Evolutionary conservation across 371 early-diverging fungal genomes (phyloP).

Genomic region (Chytridium lagenaria): DNA sequence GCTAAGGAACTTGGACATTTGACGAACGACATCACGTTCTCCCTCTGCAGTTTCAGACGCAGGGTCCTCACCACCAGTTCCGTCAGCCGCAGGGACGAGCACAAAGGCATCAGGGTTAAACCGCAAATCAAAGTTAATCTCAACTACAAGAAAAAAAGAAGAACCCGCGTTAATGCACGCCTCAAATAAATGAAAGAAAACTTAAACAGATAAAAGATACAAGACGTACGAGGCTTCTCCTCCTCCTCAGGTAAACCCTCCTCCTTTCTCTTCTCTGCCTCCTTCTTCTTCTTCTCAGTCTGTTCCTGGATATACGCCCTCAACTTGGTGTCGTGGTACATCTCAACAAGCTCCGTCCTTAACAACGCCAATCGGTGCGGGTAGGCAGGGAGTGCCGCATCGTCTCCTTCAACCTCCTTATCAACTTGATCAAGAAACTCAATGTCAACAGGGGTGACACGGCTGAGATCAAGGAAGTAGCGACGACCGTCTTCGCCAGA

Average conservation of each 20-base stretch:
- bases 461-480: conserved; percentile 90
- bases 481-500: conserved; percentile 88
- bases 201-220: conserved; percentile 14
- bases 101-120: conserved; percentile 84
- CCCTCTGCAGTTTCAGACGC: conserved; percentile 2
- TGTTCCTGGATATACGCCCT: conserved; percentile 30
- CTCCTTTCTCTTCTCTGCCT: conserved; percentile 29
- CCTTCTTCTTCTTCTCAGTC: conserved; percentile 49
- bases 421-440: conserved; percentile 75
- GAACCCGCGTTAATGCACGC: conserved; percentile 36
- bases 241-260: conserved; percentile 30
- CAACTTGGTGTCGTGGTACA: conserved; percentile 83
- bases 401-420: conserved; percentile 30
- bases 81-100: conserved; percentile 42
- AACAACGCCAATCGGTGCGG: conserved; percentile 88
- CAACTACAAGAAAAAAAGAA: conserved; percentile 36
- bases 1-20: conserved; percentile 77
- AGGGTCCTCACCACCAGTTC: conserved; percentile 14
- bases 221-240: conserved; percentile 7
- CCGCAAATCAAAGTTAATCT: conserved; percentile 69
- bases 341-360: conserved; percentile 85
- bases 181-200: background rate
- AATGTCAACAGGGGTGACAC: conserved; percentile 88
- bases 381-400: conserved; percentile 58
- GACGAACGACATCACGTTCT: conserved; percentile 62